Evolutionary conservation across 2,329 filamentous ascomycete species (phyloP).

Genomic region (Bipolaris cookei): DNA sequence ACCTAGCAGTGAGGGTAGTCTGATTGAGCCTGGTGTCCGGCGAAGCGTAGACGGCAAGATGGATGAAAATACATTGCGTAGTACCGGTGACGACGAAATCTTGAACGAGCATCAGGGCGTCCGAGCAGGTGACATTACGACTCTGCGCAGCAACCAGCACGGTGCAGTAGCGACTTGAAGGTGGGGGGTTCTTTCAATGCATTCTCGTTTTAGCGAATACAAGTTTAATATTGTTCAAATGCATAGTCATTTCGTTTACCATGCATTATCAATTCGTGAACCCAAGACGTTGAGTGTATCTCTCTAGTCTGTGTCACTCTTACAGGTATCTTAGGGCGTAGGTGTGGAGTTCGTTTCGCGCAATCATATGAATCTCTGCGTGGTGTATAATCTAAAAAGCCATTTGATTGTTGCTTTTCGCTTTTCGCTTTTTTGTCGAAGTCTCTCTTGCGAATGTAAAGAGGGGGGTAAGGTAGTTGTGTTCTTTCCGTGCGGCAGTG

Average conservation of each 20-base stretch:
- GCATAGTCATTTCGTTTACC: neutral
- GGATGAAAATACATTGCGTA: conserved; percentile 13
- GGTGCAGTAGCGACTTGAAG: neutral
- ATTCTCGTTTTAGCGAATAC: neutral
- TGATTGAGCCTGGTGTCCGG: conserved; percentile 14
- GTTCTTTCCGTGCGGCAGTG: no score
- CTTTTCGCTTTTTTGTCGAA: no score
- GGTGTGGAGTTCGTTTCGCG: no score
- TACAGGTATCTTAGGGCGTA: no score
- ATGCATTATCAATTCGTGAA: neutral
- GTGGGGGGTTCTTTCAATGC: neutral
- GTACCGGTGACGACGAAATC: conserved; percentile 6
- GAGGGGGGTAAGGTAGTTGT: no score
- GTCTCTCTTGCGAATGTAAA: no score
- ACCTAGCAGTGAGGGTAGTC: neutral
- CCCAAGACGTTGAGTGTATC: neutral
- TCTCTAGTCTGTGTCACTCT: neutral
- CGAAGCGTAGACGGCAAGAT: conserved; percentile 10
- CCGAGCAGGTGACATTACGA: conserved; percentile 2
- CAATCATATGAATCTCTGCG: no score
- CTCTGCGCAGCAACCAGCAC: conserved; percentile 4
- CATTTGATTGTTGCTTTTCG: no score
- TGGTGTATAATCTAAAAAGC: no score
- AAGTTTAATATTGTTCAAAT: neutral
- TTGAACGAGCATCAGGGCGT: conserved; percentile 6